Base-by-base conservation (phyloP, 441 rosid species). In the Erysimum cheiri region DNA sequence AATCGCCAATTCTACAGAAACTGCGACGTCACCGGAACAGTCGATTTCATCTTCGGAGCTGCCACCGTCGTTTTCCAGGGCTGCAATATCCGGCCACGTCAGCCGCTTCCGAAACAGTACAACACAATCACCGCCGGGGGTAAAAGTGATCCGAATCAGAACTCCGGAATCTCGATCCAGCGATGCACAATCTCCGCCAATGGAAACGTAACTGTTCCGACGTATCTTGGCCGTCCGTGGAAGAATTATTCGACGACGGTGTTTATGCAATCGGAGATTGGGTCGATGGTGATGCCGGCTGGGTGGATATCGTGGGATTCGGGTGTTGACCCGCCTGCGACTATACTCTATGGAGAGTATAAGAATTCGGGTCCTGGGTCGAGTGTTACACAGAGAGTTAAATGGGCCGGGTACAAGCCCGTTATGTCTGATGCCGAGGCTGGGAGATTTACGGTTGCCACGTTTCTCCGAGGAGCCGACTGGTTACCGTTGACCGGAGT, bases 221-320 rank as follows among this genome's bases (percentile, higher is more conserved):
- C 97, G 0, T 90, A 85, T 44, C 85, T 91, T 0, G 98, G 98
- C 1, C 71, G 97, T 24, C 98, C 98, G 4, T 93, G 98, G 97
- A 93, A 89, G 76, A 72, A 32, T 22, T 84, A 81, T 52, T 87
- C 97, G 3, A 83, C 90, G 69, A 91, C 97, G 0, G 91, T 93
- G 5, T 37, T 89, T 1, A 88, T 91, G 91, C 89, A 91, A 22
- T 61, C 88, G 0, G n/a, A 37, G 4, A 87, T 93, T 9, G 85
- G 78, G n/a, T 47, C 84, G 17, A 71, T 90, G 35, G 83, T 93
- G 1, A 44, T 68, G 0, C 71, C 89, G 0, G 78, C 65, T 0
- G 97, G 96, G 1, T 90, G 97, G 97, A 70, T 83, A 85, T 86
- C 48, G 1, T 71, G 96, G 91, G 31, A 43, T 7, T 7, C 80